phyloP scores from a whole-genome alignment of 2,329 filamentous ascomycete species.

The Acarospora socialis region DNA sequence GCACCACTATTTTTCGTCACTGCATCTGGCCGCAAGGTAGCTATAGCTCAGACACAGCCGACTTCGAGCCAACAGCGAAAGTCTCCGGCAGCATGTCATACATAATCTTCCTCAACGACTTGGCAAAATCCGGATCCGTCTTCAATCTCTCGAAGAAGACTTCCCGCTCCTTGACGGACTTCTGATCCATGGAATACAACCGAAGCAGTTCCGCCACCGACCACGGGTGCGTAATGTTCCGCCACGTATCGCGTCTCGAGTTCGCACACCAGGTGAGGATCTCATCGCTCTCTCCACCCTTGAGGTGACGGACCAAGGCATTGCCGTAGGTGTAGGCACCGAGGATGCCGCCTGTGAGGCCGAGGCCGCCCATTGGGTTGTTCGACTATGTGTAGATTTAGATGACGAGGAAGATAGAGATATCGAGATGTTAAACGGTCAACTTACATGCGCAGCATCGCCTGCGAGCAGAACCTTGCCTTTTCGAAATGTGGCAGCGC shows the following conservation, averaged over 20 bases:
- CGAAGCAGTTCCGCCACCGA: conserved; percentile 7
- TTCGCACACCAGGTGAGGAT: conserved; percentile 9
- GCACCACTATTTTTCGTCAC: too few relatives aligned
- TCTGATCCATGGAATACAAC: conserved; percentile 1
- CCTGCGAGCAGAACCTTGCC: conserved; percentile 4
- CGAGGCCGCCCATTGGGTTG: conserved; percentile 10
- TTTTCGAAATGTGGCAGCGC: conserved; percentile 7
- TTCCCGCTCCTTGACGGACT: conserved; percentile 3
- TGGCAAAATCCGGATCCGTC: neutral
- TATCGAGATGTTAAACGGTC: neutral
- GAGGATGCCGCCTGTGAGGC: conserved; percentile 9
- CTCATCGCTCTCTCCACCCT: conserved; percentile 5
- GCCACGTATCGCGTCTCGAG: conserved; percentile 7
- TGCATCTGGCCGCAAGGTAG: too few relatives aligned
- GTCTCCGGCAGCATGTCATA: conserved; percentile 5
- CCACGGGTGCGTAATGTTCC: conserved; percentile 7
- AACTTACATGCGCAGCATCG: neutral
- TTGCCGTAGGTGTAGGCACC: conserved; percentile 9
- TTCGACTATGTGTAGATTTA: conserved; percentile 6
- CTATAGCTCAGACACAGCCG: too few relatives aligned
- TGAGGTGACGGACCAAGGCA: conserved; percentile 8
- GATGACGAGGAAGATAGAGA: too few relatives aligned
- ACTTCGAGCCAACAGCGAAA: too few relatives aligned
- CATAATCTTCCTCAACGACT: conserved; percentile 1
- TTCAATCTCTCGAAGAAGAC: conserved; percentile 10